Conservation (phyloP, 2,329 filamentous ascomycete genomes). For the Trichoderma afroharzianum region DNA sequence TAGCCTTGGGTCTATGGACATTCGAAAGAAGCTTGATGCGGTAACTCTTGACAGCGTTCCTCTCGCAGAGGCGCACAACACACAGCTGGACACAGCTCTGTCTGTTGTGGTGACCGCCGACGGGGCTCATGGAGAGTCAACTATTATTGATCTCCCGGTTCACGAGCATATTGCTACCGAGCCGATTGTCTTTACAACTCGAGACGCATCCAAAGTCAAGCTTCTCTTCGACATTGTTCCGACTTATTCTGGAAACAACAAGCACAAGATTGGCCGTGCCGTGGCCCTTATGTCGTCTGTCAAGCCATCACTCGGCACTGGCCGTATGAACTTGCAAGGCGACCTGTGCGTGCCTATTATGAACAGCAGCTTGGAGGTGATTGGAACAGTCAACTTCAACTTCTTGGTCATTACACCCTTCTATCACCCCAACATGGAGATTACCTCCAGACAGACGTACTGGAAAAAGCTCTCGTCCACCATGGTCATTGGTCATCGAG, state of each 20-base stretch:
- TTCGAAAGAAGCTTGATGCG: slow-evolving; percentile 73
- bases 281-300: slow-evolving; percentile 85
- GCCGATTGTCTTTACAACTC: slow-evolving; percentile 83
- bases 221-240: slow-evolving; percentile 92
- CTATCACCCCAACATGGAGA: slow-evolving; percentile 86
- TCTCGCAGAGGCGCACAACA: slow-evolving; percentile 81
- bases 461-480: slow-evolving; percentile 91
- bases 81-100: slow-evolving; percentile 88
- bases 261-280: slow-evolving; percentile 83
- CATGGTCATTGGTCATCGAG: slow-evolving; percentile 71
- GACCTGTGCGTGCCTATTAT: slow-evolving; percentile 91
- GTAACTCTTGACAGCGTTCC: slow-evolving; percentile 88
- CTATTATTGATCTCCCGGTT: slow-evolving; percentile 85
- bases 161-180: slow-evolving; percentile 93
- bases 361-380: slow-evolving; percentile 79
- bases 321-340: slow-evolving; percentile 87
- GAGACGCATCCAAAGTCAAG: slow-evolving; percentile 76
- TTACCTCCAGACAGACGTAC: slow-evolving; percentile 87
- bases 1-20: slow-evolving; percentile 92
- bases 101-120: slow-evolving; percentile 86
- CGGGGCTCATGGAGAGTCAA: slow-evolving; percentile 81
- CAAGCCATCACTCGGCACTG: slow-evolving; percentile 75
- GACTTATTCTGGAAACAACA: slow-evolving; percentile 86
- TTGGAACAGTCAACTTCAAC: slow-evolving; percentile 94
- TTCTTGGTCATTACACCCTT: slow-evolving; percentile 95